Percentiles rank a stretch among this genome's conserved stretches.
Evolutionary conservation across 2,329 filamentous ascomycete genomes (phyloP).

Genomic region (Penicillium sp.): DNA sequence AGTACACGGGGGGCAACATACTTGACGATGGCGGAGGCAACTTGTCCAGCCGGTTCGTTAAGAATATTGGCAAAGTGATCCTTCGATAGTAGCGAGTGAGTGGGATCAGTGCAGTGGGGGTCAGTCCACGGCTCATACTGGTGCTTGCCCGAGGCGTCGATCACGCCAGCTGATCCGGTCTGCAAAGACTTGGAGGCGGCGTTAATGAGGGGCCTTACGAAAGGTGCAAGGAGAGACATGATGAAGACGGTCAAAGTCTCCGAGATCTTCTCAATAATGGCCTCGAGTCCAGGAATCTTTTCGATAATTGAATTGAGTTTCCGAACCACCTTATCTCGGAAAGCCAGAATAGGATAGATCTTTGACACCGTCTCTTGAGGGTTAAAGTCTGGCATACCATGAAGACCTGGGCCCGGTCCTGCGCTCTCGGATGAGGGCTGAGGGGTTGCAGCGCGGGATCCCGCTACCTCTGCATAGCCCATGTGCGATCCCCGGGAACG

Average conservation of each 20-base stretch:
- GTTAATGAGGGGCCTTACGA: constrained; percentile 88
- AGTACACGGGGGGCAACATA: constrained; percentile 86
- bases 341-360: constrained; percentile 93
- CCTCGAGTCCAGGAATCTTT: constrained; percentile 88
- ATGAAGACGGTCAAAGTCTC: constrained; percentile 93
- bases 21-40: constrained; percentile 76
- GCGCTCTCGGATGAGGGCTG: constrained; percentile 45
- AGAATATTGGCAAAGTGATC: constrained; percentile 82
- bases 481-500: constrained; percentile 37
- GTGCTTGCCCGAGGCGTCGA: constrained; percentile 69
- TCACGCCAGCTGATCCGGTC: constrained; percentile 75
- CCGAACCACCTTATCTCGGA: constrained; percentile 91
- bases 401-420: constrained; percentile 58
- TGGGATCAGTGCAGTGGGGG: constrained; percentile 74
- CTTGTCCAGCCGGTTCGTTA: constrained; percentile 75
- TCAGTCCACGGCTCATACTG: constrained; percentile 83
- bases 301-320: constrained; percentile 80
- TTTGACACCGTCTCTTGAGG: constrained; percentile 74
- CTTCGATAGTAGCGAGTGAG: constrained; percentile 81
- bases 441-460: constrained; percentile 36
- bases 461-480: constrained; percentile 31
- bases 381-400: constrained; percentile 80
- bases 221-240: constrained; percentile 86
- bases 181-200: constrained; percentile 84
- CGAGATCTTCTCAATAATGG: constrained; percentile 89